Evolutionary conservation across 495 filamentous ascomycete species (phyloP), one percentile per base, ranked within the genome.

Genomic region (Penicillium herquei): DNA sequence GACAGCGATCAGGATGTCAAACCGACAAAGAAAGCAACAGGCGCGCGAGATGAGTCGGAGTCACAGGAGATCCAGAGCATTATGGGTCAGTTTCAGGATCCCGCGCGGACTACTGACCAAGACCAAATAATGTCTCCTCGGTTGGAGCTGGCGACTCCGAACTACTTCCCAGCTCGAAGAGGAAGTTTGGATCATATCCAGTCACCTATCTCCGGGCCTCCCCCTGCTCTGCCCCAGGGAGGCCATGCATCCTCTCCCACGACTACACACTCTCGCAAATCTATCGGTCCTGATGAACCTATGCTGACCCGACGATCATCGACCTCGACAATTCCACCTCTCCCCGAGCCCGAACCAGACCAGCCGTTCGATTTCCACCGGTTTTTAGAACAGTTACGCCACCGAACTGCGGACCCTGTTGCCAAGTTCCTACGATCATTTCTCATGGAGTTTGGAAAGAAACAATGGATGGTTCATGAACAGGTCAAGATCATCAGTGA

Each of bases 391-490:
- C 94, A 99, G 66, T 78, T 99, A 30, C 86, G 94, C 49, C 92
- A 98, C 71, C 87, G 92, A 46, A 96, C 93, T 18, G 95, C 94
- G 14, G 94, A 99, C 62, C 95, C 94, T 6, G 93, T 99, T 2
- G 95, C 94, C 11, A 89, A 90, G 59, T 99, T 96, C 67, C 81
- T 99, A 16, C 87, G 92, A 43, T 97, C 93, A 6, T 99, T 99
- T 66, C 77, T 99, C 11, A 80, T 83, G 35, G 94, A 98, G 69
- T 99, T 99, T 73, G 90, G 87, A 10, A 99, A 99, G 73, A 90
- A 91, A 61, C 95, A 97, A 70, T 99, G 94, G 94, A 95, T 96
- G 92, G 94, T 96, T 7, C 94, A 98, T 65, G 94, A 99, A 71
- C 94, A 99, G 69, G 92, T 96, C 58, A 99, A 99, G 69, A 96